phyloP scores from a whole-genome alignment of 352 stramenopile genomes.

The Phytophthora syringae region DNA sequence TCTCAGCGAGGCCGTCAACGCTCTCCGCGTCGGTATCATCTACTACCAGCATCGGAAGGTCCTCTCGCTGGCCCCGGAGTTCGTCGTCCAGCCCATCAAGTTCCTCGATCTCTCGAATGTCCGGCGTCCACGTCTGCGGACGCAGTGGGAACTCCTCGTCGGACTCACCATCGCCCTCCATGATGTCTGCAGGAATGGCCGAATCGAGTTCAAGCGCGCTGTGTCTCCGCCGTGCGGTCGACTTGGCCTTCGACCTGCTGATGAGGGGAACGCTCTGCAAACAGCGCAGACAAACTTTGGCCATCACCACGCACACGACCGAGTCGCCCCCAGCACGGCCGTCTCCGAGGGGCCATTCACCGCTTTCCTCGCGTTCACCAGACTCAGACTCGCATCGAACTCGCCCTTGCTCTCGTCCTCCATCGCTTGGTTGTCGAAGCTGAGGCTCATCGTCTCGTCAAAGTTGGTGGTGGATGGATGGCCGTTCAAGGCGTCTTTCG shows the following conservation, averaged over 20 bases:
- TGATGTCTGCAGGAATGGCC: slow-evolving; percentile 1
- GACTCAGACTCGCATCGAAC: slow-evolving; percentile 31
- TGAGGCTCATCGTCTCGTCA: slow-evolving; percentile 40
- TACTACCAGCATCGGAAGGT: slow-evolving; percentile 45
- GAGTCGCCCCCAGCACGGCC: slow-evolving; percentile 27
- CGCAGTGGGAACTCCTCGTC: slow-evolving; percentile 12
- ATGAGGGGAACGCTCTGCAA: slow-evolving; percentile 56
- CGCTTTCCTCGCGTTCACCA: slow-evolving; percentile 37
- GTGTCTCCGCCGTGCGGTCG: slow-evolving; percentile 25
- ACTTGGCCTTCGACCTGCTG: slow-evolving; percentile 39
- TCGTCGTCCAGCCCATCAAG: slow-evolving; percentile 35
- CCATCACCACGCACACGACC: slow-evolving; percentile 51
- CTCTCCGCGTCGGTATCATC: slow-evolving; percentile 43
- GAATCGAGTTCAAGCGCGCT: slow-evolving; percentile 24
- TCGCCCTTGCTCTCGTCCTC: slow-evolving; percentile 18
- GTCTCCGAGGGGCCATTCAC: slow-evolving; percentile 30
- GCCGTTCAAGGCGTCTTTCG: slow-evolving; percentile 13
- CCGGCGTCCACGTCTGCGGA: slow-evolving; percentile 36
- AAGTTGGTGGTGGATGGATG: slow-evolving; percentile 18
- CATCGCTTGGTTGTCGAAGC: slow-evolving; percentile 36
- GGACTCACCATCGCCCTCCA: slow-evolving; percentile 3
- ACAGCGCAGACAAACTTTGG: slow-evolving; percentile 69
- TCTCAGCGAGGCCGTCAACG: slow-evolving; percentile 40
- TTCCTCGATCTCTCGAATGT: slow-evolving; percentile 32
- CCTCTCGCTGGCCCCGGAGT: slow-evolving; percentile 4